Conservation (phyloP, 2,329 filamentous ascomycete genomes). For the Rugonectria rugulosa region DNA sequence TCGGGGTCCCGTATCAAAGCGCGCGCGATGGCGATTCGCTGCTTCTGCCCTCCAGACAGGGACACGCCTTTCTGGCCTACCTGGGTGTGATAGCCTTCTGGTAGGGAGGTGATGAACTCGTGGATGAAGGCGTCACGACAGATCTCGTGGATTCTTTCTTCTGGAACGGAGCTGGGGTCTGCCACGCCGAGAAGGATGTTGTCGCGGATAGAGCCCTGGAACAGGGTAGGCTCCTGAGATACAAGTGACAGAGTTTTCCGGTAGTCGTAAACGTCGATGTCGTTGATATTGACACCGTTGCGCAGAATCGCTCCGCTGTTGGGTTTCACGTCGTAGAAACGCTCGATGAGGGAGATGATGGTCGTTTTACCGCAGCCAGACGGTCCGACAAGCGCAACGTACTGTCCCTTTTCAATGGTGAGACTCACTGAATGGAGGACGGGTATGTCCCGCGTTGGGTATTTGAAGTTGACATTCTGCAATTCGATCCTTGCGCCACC, state of each 20-base stretch:
- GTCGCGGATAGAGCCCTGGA: constrained; percentile 45
- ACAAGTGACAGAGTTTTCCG: constrained; percentile 35
- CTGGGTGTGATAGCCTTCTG: constrained; percentile 56
- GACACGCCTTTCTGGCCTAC: constrained; percentile 63
- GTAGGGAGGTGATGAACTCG: constrained; percentile 60
- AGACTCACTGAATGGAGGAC: constrained; percentile 36
- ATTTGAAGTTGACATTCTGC: constrained; percentile 31
- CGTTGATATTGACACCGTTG: constrained; percentile 22
- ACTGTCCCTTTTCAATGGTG: constrained; percentile 49
- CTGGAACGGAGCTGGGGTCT: constrained; percentile 18
- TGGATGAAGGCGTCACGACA: constrained; percentile 59
- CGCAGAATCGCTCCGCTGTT: constrained; percentile 16
- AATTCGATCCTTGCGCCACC: constrained; percentile 27
- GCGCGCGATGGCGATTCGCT: constrained; percentile 62
- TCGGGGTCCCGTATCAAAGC: constrained; percentile 58
- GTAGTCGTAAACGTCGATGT: constrained; percentile 28
- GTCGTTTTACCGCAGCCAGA: constrained; percentile 39
- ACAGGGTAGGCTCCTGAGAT: constrained; percentile 35
- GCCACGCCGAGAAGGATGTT: constrained; percentile 35
- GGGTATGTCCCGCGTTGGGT: constrained; percentile 31
- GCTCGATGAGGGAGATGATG: constrained; percentile 40
- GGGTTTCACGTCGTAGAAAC: constrained; percentile 33
- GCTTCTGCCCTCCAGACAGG: constrained; percentile 62
- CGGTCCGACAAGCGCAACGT: constrained; percentile 43
- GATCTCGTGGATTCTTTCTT: constrained; percentile 37